Conservation (phyloP, 2,329 filamentous ascomycete species). For the Clarireedia hainanense region DNA sequence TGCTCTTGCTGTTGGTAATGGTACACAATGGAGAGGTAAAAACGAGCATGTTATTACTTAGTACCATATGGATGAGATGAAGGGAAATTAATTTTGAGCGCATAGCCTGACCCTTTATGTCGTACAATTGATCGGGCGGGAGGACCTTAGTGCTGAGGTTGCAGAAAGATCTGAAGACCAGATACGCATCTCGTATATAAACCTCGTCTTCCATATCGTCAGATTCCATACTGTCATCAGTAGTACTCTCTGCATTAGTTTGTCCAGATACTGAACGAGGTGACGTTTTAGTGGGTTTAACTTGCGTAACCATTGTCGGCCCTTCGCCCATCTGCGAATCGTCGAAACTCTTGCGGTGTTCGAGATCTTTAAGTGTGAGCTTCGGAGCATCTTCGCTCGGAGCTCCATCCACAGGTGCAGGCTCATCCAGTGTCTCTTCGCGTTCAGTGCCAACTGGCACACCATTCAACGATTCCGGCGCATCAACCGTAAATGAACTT, state of each 20-base stretch:
- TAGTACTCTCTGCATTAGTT: constrained; percentile 45
- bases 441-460: constrained; percentile 16
- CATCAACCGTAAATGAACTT: constrained; percentile 28
- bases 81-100: constrained; percentile 92
- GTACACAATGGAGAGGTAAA: constrained; percentile 89
- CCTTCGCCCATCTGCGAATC: constrained; percentile 60
- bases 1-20: constrained; percentile 83
- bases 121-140: constrained; percentile 82
- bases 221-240: constrained; percentile 49
- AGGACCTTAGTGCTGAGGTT: constrained; percentile 92
- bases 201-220: constrained; percentile 81
- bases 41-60: constrained; percentile 87
- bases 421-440: constrained; percentile 23
- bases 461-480: constrained; percentile 23
- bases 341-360: constrained; percentile 57
- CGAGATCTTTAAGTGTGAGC: constrained; percentile 58
- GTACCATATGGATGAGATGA: constrained; percentile 87
- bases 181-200: constrained; percentile 92
- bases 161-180: constrained; percentile 96
- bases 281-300: constrained; percentile 39
- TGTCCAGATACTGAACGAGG: constrained; percentile 45
- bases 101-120: constrained; percentile 92
- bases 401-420: constrained; percentile 18
- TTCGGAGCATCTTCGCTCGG: constrained; percentile 38
- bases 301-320: constrained; percentile 57